Evolutionary conservation across 768 basidiomycete genomes (phyloP).

Genomic region (Boletus eberwhitei): DNA sequence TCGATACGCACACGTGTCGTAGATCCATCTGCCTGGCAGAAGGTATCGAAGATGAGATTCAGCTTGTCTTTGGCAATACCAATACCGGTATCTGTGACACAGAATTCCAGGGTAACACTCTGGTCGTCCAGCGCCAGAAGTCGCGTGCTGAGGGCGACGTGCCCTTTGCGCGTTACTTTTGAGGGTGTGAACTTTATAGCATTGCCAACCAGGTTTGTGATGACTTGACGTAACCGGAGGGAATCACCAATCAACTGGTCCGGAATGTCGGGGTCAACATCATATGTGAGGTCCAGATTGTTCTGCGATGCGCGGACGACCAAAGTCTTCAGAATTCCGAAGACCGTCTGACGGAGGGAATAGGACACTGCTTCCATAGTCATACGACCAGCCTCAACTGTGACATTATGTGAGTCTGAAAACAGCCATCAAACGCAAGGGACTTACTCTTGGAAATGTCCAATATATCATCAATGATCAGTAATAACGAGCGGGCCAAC

Average conservation of each 20-base stretch:
- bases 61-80: slow-evolving; percentile 98
- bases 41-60: slow-evolving; percentile 98
- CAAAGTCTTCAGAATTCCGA: slow-evolving; percentile 95
- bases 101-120: slow-evolving; percentile 91
- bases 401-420: slow-evolving; percentile 8
- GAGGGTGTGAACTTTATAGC: slow-evolving; percentile 96
- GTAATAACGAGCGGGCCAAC: slow-evolving; percentile 83
- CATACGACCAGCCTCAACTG: slow-evolving; percentile 99
- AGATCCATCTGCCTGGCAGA: slow-evolving; percentile 97
- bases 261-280: slow-evolving; percentile 92
- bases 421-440: neutral
- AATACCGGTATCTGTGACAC: slow-evolving; percentile 96
- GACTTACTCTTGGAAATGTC: slow-evolving; percentile 98
- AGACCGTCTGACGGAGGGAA: slow-evolving; percentile 94
- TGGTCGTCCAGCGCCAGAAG: slow-evolving; percentile 75
- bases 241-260: slow-evolving; percentile 98
- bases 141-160: slow-evolving; percentile 86
- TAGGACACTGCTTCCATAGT: slow-evolving; percentile 99
- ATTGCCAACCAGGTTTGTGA: slow-evolving; percentile 93
- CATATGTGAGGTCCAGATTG: slow-evolving; percentile 93
- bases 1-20: slow-evolving; percentile 74
- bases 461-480: slow-evolving; percentile 99
- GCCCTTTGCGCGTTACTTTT: slow-evolving; percentile 75
- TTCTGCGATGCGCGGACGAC: slow-evolving; percentile 97
- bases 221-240: slow-evolving; percentile 88